Evolutionary conservation across 139 green algal species (phyloP), one percentile per base, ranked within the genome.

Genomic region (Chlorella sorokiniana): DNA sequence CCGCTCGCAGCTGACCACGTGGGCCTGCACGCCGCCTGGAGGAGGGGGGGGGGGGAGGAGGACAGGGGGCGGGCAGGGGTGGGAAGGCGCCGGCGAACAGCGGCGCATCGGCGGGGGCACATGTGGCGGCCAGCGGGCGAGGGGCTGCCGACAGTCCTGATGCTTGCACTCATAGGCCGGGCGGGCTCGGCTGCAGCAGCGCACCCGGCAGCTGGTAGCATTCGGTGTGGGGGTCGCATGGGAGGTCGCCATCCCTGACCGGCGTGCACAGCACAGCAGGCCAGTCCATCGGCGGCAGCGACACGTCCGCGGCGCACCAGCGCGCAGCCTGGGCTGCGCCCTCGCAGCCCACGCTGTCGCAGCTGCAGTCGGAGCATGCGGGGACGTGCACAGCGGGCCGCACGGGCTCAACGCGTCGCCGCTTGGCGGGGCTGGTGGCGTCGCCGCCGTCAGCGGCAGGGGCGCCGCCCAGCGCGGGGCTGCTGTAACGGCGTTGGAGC

Each of bases 271-370:
- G 35, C 31, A 76, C 51, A 1, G 73, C 48, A 1, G 73, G 11
- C 82, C 82, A 86, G 64, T 86, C 72, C 37, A 78, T 61, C 37
- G 45, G 56, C 0, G 82, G 82, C 8, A 86, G 82, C 29, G 59
- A 35, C 20, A 87, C 83, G n/a, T 70, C 45, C 14, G 62, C 31
- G 38, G 37, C 25, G 68, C 83, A 87, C 83, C 83, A 87, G 3
- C 33, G n/a, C 0, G 23, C 33, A 8, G 48, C 5, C 9, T 35
- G 63, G 4, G 16, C 40, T 35, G 25, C 56, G 3, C 8, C 40
- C 41, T 25, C 52, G 35, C 48, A 56, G 38, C 37, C 25, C 37
- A 33, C 23, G 72, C 33, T 42, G 14, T 8, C 37, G 25, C 6
- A 22, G 73, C 73, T 38, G 74, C 74, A 81, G 40, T 81, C 75